Conservation (phyloP, 2,329 filamentous ascomycete species). For the Lecanicillium sp. region DNA sequence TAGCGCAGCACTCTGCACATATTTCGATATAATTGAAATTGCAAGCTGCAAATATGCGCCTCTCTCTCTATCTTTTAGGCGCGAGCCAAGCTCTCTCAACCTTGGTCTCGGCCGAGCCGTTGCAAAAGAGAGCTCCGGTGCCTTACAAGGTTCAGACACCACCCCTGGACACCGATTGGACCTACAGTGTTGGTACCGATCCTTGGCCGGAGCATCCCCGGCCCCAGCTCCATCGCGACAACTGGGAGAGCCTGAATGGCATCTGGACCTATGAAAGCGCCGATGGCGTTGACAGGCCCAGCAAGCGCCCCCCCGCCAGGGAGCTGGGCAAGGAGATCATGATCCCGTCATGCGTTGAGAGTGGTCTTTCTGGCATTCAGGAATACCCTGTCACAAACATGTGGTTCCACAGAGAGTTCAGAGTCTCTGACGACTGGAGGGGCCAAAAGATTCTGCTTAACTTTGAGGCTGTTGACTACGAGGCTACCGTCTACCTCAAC, state of each 20-base stretch:
- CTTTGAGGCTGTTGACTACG: constrained; percentile 52
- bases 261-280: constrained; percentile 45
- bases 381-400: constrained; percentile 30
- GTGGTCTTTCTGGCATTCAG: constrained; percentile 40
- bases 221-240: constrained; percentile 43
- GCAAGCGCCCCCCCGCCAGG: constrained; percentile 14
- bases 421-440: constrained; percentile 38
- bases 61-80: no score
- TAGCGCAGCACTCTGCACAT: no score
- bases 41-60: no score
- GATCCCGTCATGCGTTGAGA: constrained; percentile 35
- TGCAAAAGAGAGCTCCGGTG: constrained; percentile 6
- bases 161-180: constrained; percentile 40
- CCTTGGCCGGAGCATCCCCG: constrained; percentile 51
- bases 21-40: no score
- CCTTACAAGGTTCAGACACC: constrained; percentile 26
- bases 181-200: constrained; percentile 36
- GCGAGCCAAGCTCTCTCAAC: no score
- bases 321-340: constrained; percentile 30
- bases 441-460: constrained; percentile 38
- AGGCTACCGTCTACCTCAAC: constrained; percentile 51
- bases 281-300: constrained; percentile 10
- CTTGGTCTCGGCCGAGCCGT: not conserved
- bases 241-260: constrained; percentile 49
- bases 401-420: constrained; percentile 44